Evolutionary conservation across 257 asterid species (phyloP).

Genomic region (Linderniella brevidens): DNA sequence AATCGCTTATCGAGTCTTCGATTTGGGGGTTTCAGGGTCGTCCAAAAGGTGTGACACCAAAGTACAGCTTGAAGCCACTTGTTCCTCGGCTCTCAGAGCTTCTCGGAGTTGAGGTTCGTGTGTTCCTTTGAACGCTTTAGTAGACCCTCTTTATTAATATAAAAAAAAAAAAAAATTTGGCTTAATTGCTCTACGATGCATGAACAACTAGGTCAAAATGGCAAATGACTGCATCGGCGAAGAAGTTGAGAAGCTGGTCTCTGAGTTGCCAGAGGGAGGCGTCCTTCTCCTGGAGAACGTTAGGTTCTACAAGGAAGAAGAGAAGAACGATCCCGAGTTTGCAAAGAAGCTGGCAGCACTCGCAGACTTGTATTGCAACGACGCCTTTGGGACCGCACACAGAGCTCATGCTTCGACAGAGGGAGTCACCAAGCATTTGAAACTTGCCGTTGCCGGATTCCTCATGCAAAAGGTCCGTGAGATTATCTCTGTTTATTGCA

Average conservation of each 20-base stretch:
- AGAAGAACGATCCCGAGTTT: slow-evolving; percentile 44
- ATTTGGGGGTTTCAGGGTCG: background rate
- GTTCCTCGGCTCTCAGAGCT: slow-evolving; percentile 16
- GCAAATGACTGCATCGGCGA: slow-evolving; percentile 70
- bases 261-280: slow-evolving; percentile 58
- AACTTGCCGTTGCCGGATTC: slow-evolving; percentile 40
- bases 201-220: slow-evolving; percentile 48
- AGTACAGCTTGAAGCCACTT: slow-evolving; percentile 15
- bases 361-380: slow-evolving; percentile 53
- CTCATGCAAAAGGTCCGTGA: slow-evolving; percentile 42
- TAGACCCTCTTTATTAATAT: background rate
- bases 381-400: slow-evolving; percentile 81
- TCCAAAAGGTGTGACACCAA: slow-evolving; percentile 15
- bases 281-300: slow-evolving; percentile 76
- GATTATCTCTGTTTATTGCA: background rate
- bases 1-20: background rate
- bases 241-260: slow-evolving; percentile 62
- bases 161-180: background rate
- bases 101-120: slow-evolving; percentile 11
- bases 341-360: slow-evolving; percentile 45
- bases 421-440: slow-evolving; percentile 33
- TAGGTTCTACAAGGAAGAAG: slow-evolving; percentile 39
- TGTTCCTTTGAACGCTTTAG: too few species aligned
- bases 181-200: background rate
- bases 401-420: slow-evolving; percentile 54